Base-by-base conservation (phyloP, 176 grass and related monocot genomes). In the Bolboschoenus planiculmis region DNA sequence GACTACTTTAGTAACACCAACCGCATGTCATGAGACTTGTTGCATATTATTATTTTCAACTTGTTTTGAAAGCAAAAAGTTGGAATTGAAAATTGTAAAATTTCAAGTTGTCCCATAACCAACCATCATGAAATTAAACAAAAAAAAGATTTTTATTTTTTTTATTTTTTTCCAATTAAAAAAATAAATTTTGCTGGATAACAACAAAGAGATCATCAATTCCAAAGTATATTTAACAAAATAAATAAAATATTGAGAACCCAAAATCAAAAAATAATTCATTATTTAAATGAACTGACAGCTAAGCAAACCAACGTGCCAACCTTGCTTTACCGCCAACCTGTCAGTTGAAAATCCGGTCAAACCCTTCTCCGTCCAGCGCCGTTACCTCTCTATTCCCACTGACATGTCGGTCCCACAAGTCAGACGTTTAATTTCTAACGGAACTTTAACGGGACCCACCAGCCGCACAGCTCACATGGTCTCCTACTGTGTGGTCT, bases 251-350 rank as follows among this genome's bases (percentile, higher is more conserved):
- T 20, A 40, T 51, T 27, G 51, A 81, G 53, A 53, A 62, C 47
- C 0, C n/a, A 85, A 53, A 27, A 31, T 59, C 31, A 23, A 66
- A 48, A 72, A 62, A 30, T 50, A 39, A 30, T 33, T n/a, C 6
- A 34, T 15, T 54, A 34, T n/a, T 8, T 27, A 85, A 77, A 27
- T 42, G 63, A 53, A 56, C 59, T 63, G 88, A 84, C 90, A 88
- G 78, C 83, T 39, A 82, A 78, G 87, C 87, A 39, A 83, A 83
- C 78, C 84, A 84, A 89, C 91, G 91, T 92, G 88, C 85, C 42
- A 77, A 40, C 86, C 84, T 76, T 76, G 51, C 84, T 58, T 40
- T 40, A 33, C 47, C 24, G 10, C 63, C 21, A 56, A 20, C 88
- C 60, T 59, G 70, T 48, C 76, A 74, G 34, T 84, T 80, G 82